A percentile compares a stretch with the other conserved stretches of the same genome.
Conservation (phyloP, 2,329 filamentous ascomycete species). For the Calonectria honghensis region DNA sequence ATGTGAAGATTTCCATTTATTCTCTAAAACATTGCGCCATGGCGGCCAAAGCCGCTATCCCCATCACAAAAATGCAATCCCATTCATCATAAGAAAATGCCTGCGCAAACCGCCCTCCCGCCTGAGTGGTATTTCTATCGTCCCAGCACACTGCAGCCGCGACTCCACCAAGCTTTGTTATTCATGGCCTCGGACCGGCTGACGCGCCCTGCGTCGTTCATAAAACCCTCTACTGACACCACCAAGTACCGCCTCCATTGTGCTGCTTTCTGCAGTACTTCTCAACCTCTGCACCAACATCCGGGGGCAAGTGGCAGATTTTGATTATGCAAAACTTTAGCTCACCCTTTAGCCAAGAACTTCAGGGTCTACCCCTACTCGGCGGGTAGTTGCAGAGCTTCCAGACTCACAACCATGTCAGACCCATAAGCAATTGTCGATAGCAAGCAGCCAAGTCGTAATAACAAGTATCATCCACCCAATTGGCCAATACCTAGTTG, state of each 20-base stretch:
- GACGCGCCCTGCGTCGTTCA: background rate
- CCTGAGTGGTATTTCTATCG: conserved; percentile 1
- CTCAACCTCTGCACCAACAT: background rate
- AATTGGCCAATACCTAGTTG: no score
- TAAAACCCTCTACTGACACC: background rate
- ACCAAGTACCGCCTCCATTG: background rate
- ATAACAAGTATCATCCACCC: background rate
- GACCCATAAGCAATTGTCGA: background rate
- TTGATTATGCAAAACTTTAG: background rate
- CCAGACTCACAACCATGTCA: background rate
- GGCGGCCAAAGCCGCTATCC: background rate
- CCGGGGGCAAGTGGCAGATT: background rate
- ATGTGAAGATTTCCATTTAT: background rate
- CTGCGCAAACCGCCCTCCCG: background rate
- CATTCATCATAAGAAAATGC: background rate
- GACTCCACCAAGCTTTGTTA: conserved; percentile 1
- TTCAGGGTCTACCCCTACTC: no score
- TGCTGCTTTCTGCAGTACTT: no score
- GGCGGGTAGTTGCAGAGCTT: background rate
- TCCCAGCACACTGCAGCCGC: conserved; percentile 1
- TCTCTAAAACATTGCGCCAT: background rate
- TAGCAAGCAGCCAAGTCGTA: background rate
- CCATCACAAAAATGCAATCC: background rate
- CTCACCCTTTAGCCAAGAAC: background rate
- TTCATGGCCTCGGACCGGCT: background rate